Conservation (phyloP, 768 basidiomycete species). For the Pleurotus pulmonarius region DNA sequence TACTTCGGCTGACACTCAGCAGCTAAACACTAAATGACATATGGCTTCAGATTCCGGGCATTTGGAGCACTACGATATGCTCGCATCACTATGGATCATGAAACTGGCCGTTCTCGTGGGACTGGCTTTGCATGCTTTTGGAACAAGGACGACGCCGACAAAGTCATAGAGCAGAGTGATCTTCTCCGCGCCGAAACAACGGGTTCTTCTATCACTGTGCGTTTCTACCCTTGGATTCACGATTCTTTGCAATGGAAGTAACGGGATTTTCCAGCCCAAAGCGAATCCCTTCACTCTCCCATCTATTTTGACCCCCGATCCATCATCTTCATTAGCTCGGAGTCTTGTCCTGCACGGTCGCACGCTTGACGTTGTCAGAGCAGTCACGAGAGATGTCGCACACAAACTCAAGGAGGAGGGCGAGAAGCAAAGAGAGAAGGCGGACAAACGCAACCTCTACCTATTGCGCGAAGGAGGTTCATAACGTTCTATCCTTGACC, state of each 20-base stretch:
- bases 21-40: conserved; percentile 3
- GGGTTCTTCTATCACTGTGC: conserved; percentile 31
- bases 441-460: conserved; percentile 94
- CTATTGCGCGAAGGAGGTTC: conserved; percentile 93
- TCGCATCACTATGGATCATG: conserved; percentile 80
- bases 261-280: conserved; percentile 36
- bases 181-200: conserved; percentile 62
- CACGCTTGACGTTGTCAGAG: conserved; percentile 85
- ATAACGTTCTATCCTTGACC: conserved; percentile 16
- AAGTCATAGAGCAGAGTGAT: conserved; percentile 78
- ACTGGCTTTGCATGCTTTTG: conserved; percentile 98
- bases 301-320: conserved; percentile 92
- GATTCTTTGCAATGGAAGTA: neutral
- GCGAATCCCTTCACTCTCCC: conserved; percentile 86
- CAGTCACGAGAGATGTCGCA: conserved; percentile 89
- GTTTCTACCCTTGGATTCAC: conserved; percentile 11
- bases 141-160: conserved; percentile 87
- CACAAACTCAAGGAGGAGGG: conserved; percentile 84
- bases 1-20: neutral
- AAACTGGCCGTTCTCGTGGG: conserved; percentile 84
- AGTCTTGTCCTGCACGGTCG: conserved; percentile 88
- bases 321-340: conserved; percentile 78
- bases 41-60: conserved; percentile 66
- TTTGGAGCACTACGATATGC: conserved; percentile 95
- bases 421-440: conserved; percentile 80